A percentile compares a stretch with the other conserved stretches of the same genome.
Evolutionary conservation across 106 monocot species (phyloP).

Genomic region (Allium fistulosum): DNA sequence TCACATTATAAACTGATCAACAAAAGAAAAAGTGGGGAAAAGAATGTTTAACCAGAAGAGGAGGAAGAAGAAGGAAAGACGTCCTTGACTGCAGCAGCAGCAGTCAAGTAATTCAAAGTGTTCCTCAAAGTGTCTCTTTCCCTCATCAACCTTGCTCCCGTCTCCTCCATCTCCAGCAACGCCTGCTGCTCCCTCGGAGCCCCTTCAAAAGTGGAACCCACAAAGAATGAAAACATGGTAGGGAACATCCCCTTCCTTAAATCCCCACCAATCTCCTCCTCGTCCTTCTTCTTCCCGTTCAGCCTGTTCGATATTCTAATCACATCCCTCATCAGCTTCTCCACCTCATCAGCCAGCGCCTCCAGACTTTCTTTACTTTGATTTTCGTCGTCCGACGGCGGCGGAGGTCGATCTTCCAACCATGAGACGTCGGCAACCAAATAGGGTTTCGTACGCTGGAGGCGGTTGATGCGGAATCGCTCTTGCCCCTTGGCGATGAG

Average conservation of each 20-base stretch:
- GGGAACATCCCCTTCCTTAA: constrained; percentile 58
- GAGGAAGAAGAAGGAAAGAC: constrained; percentile 41
- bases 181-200: constrained; percentile 90
- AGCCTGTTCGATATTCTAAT: constrained; percentile 74
- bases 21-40: not conserved
- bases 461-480: constrained; percentile 62
- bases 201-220: constrained; percentile 82
- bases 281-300: constrained; percentile 52
- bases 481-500: constrained; percentile 97
- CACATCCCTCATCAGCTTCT: constrained; percentile 76
- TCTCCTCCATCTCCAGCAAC: constrained; percentile 89
- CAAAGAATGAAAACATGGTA: constrained; percentile 92
- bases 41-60: not conserved
- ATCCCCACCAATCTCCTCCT: constrained; percentile 27
- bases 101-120: constrained; percentile 78
- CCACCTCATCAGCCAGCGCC: constrained; percentile 59
- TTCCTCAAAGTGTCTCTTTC: constrained; percentile 78
- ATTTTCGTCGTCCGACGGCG: constrained; percentile 32
- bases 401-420: constrained; percentile 84
- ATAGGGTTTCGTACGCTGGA: constrained; percentile 69
- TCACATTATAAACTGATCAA: too few species aligned
- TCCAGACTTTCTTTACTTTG: constrained; percentile 31
- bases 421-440: constrained; percentile 73
- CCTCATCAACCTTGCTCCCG: constrained; percentile 49
- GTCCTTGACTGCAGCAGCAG: constrained; percentile 68